Percentiles rank a stretch among this genome's conserved stretches.
Evolutionary conservation across 495 filamentous ascomycete species (phyloP).

Genomic region (Clohesyomyces aquaticus): DNA sequence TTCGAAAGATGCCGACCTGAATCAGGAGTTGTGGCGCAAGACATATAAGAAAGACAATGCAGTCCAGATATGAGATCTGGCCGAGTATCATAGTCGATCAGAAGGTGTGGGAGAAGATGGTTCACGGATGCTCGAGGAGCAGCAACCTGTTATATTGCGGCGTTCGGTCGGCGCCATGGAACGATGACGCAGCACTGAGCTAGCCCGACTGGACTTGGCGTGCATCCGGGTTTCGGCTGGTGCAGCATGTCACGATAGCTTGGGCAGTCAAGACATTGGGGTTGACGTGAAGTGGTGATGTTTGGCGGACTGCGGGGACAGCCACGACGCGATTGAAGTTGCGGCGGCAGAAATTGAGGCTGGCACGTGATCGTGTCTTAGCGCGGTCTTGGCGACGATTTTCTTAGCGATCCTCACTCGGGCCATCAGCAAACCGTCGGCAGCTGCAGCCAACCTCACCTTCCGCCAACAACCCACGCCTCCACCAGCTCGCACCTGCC

Average conservation of each 20-base stretch:
- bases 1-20: slow-evolving; percentile 60
- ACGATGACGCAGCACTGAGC: not conserved
- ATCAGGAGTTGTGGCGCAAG: slow-evolving; percentile 67
- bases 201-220: not conserved
- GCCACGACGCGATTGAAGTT: not conserved
- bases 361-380: slow-evolving; percentile 19
- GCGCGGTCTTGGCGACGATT: not conserved
- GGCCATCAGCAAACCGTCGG: slow-evolving; percentile 8
- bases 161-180: not conserved
- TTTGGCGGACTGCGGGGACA: no score
- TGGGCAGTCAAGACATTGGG: not conserved
- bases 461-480: not conserved
- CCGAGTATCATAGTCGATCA: slow-evolving; percentile 59
- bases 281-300: no score
- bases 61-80: slow-evolving; percentile 72
- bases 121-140: no score
- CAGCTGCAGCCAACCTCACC: slow-evolving; percentile 1
- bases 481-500: no score
- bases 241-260: not conserved
- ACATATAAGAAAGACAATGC: slow-evolving; percentile 67
- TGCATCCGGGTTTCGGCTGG: not conserved
- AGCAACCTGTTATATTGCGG: not conserved
- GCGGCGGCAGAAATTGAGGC: not conserved
- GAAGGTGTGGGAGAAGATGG: not conserved
- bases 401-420: slow-evolving; percentile 2